phyloP scores from a whole-genome alignment of 2,329 filamentous ascomycete genomes.

The Botrytis aclada region DNA sequence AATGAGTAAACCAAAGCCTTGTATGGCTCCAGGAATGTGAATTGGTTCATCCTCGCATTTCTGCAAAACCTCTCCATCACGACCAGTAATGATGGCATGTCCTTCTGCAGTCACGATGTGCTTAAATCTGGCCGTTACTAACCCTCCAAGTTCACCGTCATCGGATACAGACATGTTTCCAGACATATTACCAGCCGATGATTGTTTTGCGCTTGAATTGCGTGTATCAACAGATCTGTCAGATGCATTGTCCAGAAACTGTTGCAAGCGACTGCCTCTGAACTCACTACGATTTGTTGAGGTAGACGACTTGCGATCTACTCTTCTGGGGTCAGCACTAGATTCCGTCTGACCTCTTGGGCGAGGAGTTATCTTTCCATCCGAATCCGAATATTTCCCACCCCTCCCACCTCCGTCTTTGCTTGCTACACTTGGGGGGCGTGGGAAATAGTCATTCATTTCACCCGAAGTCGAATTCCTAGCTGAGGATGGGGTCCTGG shows the following conservation, averaged over 20 bases:
- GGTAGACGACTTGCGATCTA: conserved; percentile 21
- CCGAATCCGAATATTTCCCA: background rate
- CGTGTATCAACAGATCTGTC: conserved; percentile 26
- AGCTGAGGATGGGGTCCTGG: conserved; percentile 29
- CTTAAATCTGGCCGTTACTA: conserved; percentile 72
- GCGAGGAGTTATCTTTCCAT: conserved; percentile 10
- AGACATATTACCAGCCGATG: conserved; percentile 8
- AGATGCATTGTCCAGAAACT: conserved; percentile 32
- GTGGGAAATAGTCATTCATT: conserved; percentile 28
- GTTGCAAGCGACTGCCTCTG: conserved; percentile 27
- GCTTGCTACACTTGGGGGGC: conserved; percentile 8
- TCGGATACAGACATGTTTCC: conserved; percentile 12
- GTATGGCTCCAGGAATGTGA: conserved; percentile 54
- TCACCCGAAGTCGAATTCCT: conserved; percentile 23
- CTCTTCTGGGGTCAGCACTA: background rate
- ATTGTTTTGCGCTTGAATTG: conserved; percentile 17
- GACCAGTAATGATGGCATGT: conserved; percentile 78
- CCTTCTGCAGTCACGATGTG: conserved; percentile 74
- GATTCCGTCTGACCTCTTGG: background rate
- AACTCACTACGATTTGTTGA: conserved; percentile 23
- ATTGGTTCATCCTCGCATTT: conserved; percentile 90
- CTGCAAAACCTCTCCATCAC: conserved; percentile 68
- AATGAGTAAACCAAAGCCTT: conserved; percentile 77
- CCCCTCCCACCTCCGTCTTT: background rate
- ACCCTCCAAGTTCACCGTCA: conserved; percentile 21